Base-by-base conservation (phyloP, 306 rosid genomes). In the Fragaria ananassa region DNA sequence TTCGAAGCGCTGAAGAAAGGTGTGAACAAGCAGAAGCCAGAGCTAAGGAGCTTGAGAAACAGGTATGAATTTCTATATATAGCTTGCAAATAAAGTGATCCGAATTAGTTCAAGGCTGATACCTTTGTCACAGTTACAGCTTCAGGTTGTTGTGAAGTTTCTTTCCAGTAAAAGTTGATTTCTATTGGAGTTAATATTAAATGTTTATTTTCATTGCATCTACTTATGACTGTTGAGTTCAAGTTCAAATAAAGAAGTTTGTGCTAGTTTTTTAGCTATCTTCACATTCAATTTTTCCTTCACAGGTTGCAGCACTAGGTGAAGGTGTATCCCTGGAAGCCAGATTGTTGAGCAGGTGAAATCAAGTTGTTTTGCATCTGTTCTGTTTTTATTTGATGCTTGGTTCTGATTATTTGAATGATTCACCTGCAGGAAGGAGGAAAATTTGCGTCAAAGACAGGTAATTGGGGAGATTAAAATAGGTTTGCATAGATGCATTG, bases 321-420 rank as follows among this genome's bases (percentile, higher is more conserved):
- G 99, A 92, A 82, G 99, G 99, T 51, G 98, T 96, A 57, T 91
- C 98, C 79, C 85, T 96, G 67, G 99, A 96, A 85, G 99, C 96
- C 70, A 96, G 91, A 83, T 85, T 96, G 70, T 83, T 96, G 78
- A 96, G 87, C 93, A 89, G 97, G 99, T 91, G 78, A 72, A 58
- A 44, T 72, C 44, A 71, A 66, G n/a, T 73, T 75, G 54, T 15
- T 72, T 60, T 31, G 35, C 17, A 29, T 62, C 10, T 31, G 68
- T 31, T 6, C 19, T 74, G 71, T 80, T 69, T 44, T 78, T 69
- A 45, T 71, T 78, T 67, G 37, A 18, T 10, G 54, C 69, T 44
- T 35, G 47, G 51, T 83, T 75, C 45, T 87, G 60, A 78, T 60
- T 83, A 45, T 76, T 67, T 82, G 35, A 56, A 75, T 81, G 60